A percentile compares a stretch with the other conserved stretches of the same genome.
Conservation (phyloP, 352 stramenopile genomes). For the Phytophthora podocarpi region DNA sequence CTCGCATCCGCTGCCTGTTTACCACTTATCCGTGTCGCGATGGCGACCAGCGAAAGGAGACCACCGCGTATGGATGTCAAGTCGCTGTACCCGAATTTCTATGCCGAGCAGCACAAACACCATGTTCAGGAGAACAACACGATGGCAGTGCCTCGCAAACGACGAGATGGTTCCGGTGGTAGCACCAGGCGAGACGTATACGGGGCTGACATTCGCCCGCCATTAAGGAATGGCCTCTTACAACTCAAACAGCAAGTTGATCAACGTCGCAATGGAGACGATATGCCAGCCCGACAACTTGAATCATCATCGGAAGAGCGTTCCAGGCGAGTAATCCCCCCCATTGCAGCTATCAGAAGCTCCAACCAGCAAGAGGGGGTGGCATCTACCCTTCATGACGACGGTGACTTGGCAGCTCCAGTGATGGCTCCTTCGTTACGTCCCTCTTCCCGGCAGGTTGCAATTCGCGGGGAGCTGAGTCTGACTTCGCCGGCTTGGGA, state of each 20-base stretch:
- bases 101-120: constrained; percentile 55
- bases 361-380: constrained; percentile 31
- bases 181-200: constrained; percentile 14
- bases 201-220: not conserved
- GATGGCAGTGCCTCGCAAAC: constrained; percentile 23
- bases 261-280: not conserved
- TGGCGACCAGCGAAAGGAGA: constrained; percentile 11
- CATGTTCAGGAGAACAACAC: constrained; percentile 31
- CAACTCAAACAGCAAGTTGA: constrained; percentile 5
- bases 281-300: not conserved
- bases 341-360: constrained; percentile 8
- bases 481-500: constrained; percentile 23
- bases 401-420: not conserved
- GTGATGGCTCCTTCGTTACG: constrained; percentile 4
- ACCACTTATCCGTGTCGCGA: too few species aligned
- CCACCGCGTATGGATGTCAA: constrained; percentile 26
- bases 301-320: not conserved
- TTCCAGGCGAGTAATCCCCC: constrained; percentile 1
- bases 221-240: constrained; percentile 12
- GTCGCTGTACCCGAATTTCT: constrained; percentile 63
- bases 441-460: constrained; percentile 37
- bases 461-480: constrained; percentile 41
- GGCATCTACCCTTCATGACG: not conserved
- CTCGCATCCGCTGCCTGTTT: too few species aligned
- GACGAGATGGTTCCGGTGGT: constrained; percentile 12